A percentile compares a stretch with the other conserved stretches of the same genome.
phyloP scores from a whole-genome alignment of 805 yeast species.

The Saturnispora diversa region DNA sequence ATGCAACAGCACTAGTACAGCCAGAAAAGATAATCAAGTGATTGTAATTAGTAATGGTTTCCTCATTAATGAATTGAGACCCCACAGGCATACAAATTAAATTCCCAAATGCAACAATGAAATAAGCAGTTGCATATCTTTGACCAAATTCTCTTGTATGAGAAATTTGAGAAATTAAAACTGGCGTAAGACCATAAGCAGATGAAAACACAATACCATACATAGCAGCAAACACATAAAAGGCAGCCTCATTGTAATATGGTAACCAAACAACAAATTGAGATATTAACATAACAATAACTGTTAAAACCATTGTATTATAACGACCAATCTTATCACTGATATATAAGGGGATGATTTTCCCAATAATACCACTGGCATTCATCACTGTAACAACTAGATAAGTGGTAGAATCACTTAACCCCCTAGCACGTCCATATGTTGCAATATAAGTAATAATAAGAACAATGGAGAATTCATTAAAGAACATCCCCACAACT shows the following conservation, averaged over 20 bases:
- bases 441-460: constrained; percentile 46
- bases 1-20: constrained; percentile 21
- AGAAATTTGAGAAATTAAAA: constrained; percentile 51
- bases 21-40: constrained; percentile 25
- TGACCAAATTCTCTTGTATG: constrained; percentile 56
- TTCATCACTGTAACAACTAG: constrained; percentile 41
- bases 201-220: constrained; percentile 51
- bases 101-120: constrained; percentile 44
- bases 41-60: constrained; percentile 19
- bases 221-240: constrained; percentile 42
- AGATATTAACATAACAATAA: constrained; percentile 37
- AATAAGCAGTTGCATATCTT: constrained; percentile 61
- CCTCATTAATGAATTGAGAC: constrained; percentile 36
- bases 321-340: constrained; percentile 41
- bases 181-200: constrained; percentile 54
- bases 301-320: constrained; percentile 42
- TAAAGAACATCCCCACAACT: constrained; percentile 36
- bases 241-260: constrained; percentile 31
- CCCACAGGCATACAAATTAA: constrained; percentile 41
- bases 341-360: constrained; percentile 26
- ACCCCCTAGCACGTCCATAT: constrained; percentile 43
- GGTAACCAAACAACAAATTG: constrained; percentile 57
- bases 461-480: constrained; percentile 42
- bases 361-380: constrained; percentile 36
- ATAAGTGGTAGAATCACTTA: constrained; percentile 36